Percentiles rank a stretch among this genome's conserved stretches.
phyloP scores from a whole-genome alignment of 345 rosid genomes.

The Eucalyptus urophylla region DNA sequence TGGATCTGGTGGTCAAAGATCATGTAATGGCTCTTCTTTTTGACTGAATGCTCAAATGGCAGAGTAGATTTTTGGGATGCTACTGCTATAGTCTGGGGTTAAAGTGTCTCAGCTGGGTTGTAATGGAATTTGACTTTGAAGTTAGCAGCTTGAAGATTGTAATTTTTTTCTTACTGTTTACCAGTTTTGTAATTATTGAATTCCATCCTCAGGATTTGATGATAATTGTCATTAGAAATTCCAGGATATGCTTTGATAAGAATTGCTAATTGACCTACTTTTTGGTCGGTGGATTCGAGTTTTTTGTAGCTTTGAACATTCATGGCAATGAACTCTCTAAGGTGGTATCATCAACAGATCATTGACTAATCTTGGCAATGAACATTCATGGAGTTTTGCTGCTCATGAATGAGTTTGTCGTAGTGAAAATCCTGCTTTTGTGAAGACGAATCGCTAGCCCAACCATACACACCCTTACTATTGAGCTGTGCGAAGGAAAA shows the following conservation, averaged over 20 bases:
- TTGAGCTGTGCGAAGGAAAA: not conserved
- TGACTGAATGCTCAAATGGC: not conserved
- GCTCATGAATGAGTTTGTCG: not conserved
- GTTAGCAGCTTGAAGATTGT: not conserved
- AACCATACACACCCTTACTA: not conserved
- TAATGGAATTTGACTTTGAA: not conserved
- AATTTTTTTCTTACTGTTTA: not conserved
- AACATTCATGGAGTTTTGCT: not conserved
- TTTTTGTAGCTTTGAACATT: not conserved
- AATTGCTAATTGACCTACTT: not conserved
- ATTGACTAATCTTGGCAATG: not conserved
- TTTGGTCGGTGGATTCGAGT: not conserved
- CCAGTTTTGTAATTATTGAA: not conserved
- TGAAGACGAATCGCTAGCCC: not conserved
- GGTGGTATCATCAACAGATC: not conserved
- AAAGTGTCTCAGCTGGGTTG: not conserved
- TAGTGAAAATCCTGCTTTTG: not conserved
- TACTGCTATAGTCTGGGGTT: not conserved
- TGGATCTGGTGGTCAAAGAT: not conserved
- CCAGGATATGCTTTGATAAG: not conserved
- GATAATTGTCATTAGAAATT: not conserved
- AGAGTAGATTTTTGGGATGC: not conserved
- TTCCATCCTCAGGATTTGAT: not conserved
- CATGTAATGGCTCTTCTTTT: not conserved
- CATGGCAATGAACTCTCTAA: not conserved